Conservation (phyloP, 1,139 yeast species). For the Geotrichum histeridarum region DNA sequence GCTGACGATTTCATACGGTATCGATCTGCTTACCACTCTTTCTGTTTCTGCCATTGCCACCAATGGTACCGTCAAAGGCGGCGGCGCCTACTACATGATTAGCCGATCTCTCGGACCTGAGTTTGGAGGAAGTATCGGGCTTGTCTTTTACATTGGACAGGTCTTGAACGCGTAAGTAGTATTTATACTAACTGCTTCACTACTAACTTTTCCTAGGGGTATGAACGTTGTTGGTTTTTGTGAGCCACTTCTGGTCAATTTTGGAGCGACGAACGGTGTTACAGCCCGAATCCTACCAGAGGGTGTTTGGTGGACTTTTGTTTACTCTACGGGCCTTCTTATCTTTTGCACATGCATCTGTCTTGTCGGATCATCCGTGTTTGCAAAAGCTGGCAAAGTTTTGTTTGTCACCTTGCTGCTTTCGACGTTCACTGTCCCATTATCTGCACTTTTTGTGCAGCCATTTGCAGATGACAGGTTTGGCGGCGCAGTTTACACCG, state of each 20-base stretch:
- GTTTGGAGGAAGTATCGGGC: slow-evolving; percentile 80
- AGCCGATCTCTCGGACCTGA: slow-evolving; percentile 75
- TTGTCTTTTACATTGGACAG: slow-evolving; percentile 73
- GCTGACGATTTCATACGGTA: slow-evolving; percentile 54
- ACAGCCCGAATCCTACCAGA: slow-evolving; percentile 51
- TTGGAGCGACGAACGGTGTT: slow-evolving; percentile 55
- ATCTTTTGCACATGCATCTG: slow-evolving; percentile 73
- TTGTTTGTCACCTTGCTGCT: slow-evolving; percentile 62
- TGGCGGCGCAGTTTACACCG: slow-evolving; percentile 52
- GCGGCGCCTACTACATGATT: slow-evolving; percentile 82
- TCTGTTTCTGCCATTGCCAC: slow-evolving; percentile 78
- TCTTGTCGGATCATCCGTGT: slow-evolving; percentile 74
- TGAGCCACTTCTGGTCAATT: slow-evolving; percentile 65
- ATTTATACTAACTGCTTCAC: slow-evolving; percentile 22
- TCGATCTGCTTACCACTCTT: slow-evolving; percentile 62
- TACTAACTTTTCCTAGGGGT: slow-evolving; percentile 35
- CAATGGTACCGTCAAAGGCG: slow-evolving; percentile 78
- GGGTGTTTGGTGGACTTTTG: slow-evolving; percentile 52
- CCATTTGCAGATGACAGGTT: slow-evolving; percentile 54
- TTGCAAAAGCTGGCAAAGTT: slow-evolving; percentile 76
- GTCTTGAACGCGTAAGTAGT: slow-evolving; percentile 52
- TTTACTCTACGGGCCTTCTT: slow-evolving; percentile 62
- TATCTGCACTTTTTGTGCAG: slow-evolving; percentile 60
- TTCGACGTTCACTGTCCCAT: slow-evolving; percentile 77
- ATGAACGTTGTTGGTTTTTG: slow-evolving; percentile 76